A percentile compares a stretch with the other conserved stretches of the same genome.
These are phyloP conservation scores for Claviceps arundinis DNA, from an alignment of 2,329 filamentous ascomycete genomes.

Conservation along the genomic window DNA sequence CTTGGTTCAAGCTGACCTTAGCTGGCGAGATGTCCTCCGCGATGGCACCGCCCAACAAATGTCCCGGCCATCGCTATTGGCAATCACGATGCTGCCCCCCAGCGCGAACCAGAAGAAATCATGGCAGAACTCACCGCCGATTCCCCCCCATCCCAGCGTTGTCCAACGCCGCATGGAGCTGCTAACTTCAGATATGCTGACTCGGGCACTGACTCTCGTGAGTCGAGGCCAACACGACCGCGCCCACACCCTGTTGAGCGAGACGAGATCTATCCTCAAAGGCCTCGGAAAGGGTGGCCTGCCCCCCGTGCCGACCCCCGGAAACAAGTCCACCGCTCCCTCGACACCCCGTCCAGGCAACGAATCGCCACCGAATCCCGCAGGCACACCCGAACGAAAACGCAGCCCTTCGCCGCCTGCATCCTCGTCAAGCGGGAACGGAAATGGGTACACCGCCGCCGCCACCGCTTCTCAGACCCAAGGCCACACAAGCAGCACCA, in stretches of 20 bases:
- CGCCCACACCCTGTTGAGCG: conserved; percentile 79
- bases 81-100: conserved; percentile 87
- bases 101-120: conserved; percentile 49
- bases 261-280: conserved; percentile 90
- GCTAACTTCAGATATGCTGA: conserved; percentile 95
- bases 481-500: conserved; percentile 27
- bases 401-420: conserved; percentile 41
- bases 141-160: conserved; percentile 87
- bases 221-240: conserved; percentile 86
- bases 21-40: conserved; percentile 83
- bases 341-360: conserved; percentile 34
- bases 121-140: conserved; percentile 58
- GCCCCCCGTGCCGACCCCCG: conserved; percentile 65
- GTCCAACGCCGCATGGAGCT: conserved; percentile 97
- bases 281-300: conserved; percentile 90
- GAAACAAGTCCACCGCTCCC: conserved; percentile 25
- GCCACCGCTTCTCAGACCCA: too few species aligned
- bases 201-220: conserved; percentile 78
- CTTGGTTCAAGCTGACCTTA: conserved; percentile 85
- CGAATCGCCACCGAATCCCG: conserved; percentile 29
- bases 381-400: conserved; percentile 39
- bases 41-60: conserved; percentile 79
- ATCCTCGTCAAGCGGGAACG: conserved; percentile 18
- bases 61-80: conserved; percentile 76
- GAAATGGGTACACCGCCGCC: conserved; percentile 22